Percentiles rank a stretch among this genome's conserved stretches.
Evolutionary conservation across 2,329 filamentous ascomycete genomes (phyloP).

Genomic region (Aspergillus thermomutatus): DNA sequence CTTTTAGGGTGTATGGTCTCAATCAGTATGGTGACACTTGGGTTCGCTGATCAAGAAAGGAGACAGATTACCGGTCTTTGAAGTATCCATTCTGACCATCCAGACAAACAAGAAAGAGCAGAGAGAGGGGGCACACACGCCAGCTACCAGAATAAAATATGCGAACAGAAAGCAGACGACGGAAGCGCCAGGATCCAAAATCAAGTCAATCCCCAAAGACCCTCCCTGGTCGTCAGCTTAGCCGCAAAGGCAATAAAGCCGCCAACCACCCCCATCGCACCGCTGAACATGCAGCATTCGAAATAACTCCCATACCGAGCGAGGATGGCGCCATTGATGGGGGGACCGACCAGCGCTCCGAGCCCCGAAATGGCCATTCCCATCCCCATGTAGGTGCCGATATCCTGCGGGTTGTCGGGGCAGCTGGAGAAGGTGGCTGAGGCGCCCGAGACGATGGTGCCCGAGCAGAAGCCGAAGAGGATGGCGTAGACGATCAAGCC

Average conservation of each 20-base stretch:
- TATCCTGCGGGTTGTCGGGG: conserved; percentile 43
- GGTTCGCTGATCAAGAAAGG: too few relatives aligned
- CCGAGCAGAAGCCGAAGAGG: conserved; percentile 47
- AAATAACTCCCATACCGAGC: conserved; percentile 2
- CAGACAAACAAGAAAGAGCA: too few relatives aligned
- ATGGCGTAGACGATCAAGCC: conserved; percentile 32
- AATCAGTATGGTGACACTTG: too few relatives aligned
- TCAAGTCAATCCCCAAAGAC: neutral
- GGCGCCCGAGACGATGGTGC: conserved; percentile 41
- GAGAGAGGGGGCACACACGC: too few relatives aligned
- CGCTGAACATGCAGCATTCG: conserved; percentile 1
- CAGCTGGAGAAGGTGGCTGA: conserved; percentile 26
- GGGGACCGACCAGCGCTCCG: conserved; percentile 50
- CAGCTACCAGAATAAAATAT: too few relatives aligned
- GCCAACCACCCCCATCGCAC: neutral
- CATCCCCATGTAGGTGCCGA: conserved; percentile 54
- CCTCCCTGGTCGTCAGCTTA: neutral
- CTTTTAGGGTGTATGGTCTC: too few relatives aligned
- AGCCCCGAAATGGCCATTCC: conserved; percentile 45
- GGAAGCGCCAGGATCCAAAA: too few relatives aligned
- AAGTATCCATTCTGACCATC: too few relatives aligned
- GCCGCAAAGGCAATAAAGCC: neutral
- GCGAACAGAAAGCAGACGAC: too few relatives aligned
- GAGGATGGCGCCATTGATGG: conserved; percentile 50
- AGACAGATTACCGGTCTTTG: too few relatives aligned